Evolutionary conservation across 2,329 filamentous ascomycete species (phyloP), one percentile per base, ranked within the genome.

Genomic region (Penicillium glabrum): DNA sequence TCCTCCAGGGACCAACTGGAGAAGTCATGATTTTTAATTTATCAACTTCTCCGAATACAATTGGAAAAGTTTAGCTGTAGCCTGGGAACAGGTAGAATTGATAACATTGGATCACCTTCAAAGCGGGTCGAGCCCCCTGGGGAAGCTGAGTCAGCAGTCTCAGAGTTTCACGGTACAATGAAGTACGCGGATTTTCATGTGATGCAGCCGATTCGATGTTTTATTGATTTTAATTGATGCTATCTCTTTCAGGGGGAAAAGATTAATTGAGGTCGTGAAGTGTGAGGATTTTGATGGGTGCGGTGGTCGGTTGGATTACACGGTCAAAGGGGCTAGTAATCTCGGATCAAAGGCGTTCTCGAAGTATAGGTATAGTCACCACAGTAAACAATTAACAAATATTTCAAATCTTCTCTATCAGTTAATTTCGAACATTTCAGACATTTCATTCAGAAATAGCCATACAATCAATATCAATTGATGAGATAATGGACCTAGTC

Each of bases 1-100:
- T 72, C 61, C 67, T 70, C 73, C 73, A 75, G 29, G 68, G 66
- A 14, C 66, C 70, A 61, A 75, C 70, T 50, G 69, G 67, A 54
- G 62, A 61, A 57, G 61, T 47, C 69, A 71, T 70, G 37, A 35
- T 62, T 19, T 19, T 24, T 13, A 46, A 16, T 29, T 46, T 21
- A 7, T 19, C 14, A 39, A 19, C 27, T 46, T 29, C 26, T 29
- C 46, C 27, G 39, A 24, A 16, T 31, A n/a, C 37, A 46, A 51
- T 50, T 51, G 47, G 37, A 54, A 45, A 50, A 50, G 35, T 37
- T 27, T 5, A 50, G 35, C 47, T 39, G 23, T 24, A 23, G 39
- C 19, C 39, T 41, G 24, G 37, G 39, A 24, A 27, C 5, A 52
- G 44, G 27, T 31, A 16, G 35, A 41, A 35, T 47, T 37, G 24